Percentiles rank a stretch among this genome's conserved stretches.
Conservation (phyloP, 495 filamentous ascomycete species). For the Endocarpon pusillum region DNA sequence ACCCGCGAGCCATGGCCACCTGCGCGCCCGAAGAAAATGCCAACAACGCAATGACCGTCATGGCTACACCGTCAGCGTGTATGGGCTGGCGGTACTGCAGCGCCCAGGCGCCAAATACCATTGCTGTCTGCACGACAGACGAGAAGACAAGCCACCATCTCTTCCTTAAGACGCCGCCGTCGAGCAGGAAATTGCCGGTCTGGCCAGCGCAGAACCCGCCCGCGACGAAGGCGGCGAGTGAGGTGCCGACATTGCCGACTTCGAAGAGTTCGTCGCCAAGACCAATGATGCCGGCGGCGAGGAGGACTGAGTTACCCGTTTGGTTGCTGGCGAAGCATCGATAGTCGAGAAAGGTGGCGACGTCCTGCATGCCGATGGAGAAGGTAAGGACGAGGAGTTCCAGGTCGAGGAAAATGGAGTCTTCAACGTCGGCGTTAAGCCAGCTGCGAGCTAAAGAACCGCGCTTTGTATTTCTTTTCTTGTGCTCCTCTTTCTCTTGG, state of each 20-base stretch:
- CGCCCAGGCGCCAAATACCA: conserved; percentile 34
- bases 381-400: conserved; percentile 23
- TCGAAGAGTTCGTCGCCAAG: conserved; percentile 29
- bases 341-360: conserved; percentile 42
- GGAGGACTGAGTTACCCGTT: conserved; percentile 44
- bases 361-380: conserved; percentile 36
- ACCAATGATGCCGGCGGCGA: conserved; percentile 33
- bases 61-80: conserved; percentile 17
- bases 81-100: conserved; percentile 26
- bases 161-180: conserved; percentile 27
- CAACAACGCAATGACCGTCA: conserved; percentile 30
- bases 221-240: conserved; percentile 36
- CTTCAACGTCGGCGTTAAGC: no score
- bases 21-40: conserved; percentile 40
- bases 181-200: conserved; percentile 33
- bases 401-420: no score
- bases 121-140: conserved; percentile 32
- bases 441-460: no score
- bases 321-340: conserved; percentile 50
- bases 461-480: no score
- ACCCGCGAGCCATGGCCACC: conserved; percentile 35
- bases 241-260: conserved; percentile 33
- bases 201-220: conserved; percentile 38
- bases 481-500: no score
- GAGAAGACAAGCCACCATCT: conserved; percentile 34